Conservation (phyloP, 2,329 filamentous ascomycete genomes). For the Colletotrichum gigasporum region DNA sequence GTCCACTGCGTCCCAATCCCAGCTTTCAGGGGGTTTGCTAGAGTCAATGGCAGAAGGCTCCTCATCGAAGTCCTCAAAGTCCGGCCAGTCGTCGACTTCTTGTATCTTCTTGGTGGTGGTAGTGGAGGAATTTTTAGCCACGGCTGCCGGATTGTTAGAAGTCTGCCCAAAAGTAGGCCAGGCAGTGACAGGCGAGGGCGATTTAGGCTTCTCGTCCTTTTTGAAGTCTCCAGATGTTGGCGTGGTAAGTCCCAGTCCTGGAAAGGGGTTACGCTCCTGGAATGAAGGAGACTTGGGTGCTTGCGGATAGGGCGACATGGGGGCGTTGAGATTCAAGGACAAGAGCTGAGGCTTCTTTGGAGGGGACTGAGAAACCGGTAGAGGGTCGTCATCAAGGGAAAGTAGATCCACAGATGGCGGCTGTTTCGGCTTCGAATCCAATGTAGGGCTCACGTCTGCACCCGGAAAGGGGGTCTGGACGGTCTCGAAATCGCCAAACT, state of each 20-base stretch:
- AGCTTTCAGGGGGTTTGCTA: slow-evolving; percentile 42
- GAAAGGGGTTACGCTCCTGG: slow-evolving; percentile 62
- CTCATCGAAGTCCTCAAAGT: slow-evolving; percentile 55
- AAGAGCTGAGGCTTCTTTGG: slow-evolving; percentile 44
- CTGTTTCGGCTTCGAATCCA: slow-evolving; percentile 32
- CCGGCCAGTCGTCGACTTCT: slow-evolving; percentile 57
- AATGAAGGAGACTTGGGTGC: slow-evolving; percentile 63
- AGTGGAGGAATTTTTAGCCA: too few species aligned
- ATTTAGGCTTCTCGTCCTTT: slow-evolving; percentile 44
- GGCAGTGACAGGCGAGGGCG: slow-evolving; percentile 52
- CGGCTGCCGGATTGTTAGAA: neutral
- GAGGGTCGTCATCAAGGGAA: slow-evolving; percentile 44
- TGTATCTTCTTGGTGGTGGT: slow-evolving; percentile 18
- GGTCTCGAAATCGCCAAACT: slow-evolving; percentile 70
- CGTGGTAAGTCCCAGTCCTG: slow-evolving; percentile 57
- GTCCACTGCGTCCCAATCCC: slow-evolving; percentile 61
- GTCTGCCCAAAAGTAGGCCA: slow-evolving; percentile 52
- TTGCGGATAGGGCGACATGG: slow-evolving; percentile 52
- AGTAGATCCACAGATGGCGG: slow-evolving; percentile 51
- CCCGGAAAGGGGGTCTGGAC: slow-evolving; percentile 39
- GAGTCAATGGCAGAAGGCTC: slow-evolving; percentile 33
- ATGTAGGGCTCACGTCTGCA: slow-evolving; percentile 2
- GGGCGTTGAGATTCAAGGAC: slow-evolving; percentile 41
- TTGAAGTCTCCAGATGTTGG: slow-evolving; percentile 45
- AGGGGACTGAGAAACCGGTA: slow-evolving; percentile 37